A percentile compares a stretch with the other conserved stretches of the same genome.
Evolutionary conservation across 148 eudicot species (phyloP).

Genomic region (Rhododendron ferrugineum): DNA sequence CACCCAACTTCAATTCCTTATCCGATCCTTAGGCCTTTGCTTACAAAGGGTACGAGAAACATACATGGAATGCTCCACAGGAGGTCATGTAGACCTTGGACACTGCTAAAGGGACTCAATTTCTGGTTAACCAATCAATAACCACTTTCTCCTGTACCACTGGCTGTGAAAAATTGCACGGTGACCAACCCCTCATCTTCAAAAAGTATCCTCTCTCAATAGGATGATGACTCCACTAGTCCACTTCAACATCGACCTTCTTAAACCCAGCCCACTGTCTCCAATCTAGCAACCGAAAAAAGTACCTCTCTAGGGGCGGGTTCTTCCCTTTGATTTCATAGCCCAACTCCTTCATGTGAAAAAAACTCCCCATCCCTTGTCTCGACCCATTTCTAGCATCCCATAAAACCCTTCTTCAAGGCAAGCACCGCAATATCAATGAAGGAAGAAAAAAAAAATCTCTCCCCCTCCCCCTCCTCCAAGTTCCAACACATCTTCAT

Average conservation of each 20-base stretch:
- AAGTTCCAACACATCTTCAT: neutral
- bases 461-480: neutral
- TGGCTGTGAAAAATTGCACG: neutral
- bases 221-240: neutral
- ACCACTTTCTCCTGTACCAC: neutral
- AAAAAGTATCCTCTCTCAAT: neutral
- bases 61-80: neutral
- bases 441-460: neutral
- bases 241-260: neutral
- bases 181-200: neutral
- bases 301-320: neutral
- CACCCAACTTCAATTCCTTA: neutral
- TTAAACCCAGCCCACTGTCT: neutral
- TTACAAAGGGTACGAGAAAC: neutral
- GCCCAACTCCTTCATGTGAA: neutral
- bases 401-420: neutral
- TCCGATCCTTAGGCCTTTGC: neutral
- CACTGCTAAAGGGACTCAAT: neutral
- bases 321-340: neutral
- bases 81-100: neutral
- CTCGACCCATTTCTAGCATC: neutral
- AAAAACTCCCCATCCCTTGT: neutral
- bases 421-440: neutral
- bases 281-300: neutral
- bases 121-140: neutral